phyloP scores from a whole-genome alignment of 2,329 filamentous ascomycete genomes.

The Colletotrichum cereale region DNA sequence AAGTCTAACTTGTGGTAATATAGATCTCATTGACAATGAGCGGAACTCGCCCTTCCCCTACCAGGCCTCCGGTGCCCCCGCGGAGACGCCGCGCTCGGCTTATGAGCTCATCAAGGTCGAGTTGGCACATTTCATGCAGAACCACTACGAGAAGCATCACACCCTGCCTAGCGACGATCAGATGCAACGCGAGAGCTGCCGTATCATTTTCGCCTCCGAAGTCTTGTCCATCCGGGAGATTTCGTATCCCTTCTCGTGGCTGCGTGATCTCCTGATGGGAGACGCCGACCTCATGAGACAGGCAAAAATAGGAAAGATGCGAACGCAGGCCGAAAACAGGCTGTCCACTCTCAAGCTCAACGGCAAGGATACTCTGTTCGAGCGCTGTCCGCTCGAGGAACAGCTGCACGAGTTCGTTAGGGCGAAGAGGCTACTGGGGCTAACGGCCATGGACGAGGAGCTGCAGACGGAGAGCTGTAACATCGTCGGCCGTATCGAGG shows the following conservation, averaged over 20 bases:
- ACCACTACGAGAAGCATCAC: slow-evolving; percentile 57
- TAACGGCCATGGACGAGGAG: slow-evolving; percentile 71
- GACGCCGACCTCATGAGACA: slow-evolving; percentile 56
- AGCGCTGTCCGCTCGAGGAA: slow-evolving; percentile 67
- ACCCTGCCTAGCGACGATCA: slow-evolving; percentile 62
- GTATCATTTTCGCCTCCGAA: slow-evolving; percentile 69
- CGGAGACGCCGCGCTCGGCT: slow-evolving; percentile 65
- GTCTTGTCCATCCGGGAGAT: slow-evolving; percentile 56
- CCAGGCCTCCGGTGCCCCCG: slow-evolving; percentile 58
- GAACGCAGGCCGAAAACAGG: slow-evolving; percentile 60
- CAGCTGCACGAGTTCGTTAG: slow-evolving; percentile 67
- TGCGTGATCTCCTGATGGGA: slow-evolving; percentile 70
- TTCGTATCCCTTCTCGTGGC: slow-evolving; percentile 61
- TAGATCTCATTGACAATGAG: slow-evolving; percentile 75
- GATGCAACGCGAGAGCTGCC: slow-evolving; percentile 69
- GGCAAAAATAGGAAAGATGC: slow-evolving; percentile 63
- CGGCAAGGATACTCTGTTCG: slow-evolving; percentile 69
- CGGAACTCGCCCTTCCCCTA: slow-evolving; percentile 68
- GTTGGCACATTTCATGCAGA: slow-evolving; percentile 64
- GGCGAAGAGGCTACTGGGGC: slow-evolving; percentile 64
- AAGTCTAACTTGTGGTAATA: slow-evolving; percentile 55
- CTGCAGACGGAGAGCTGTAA: slow-evolving; percentile 70
- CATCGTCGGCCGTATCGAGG: slow-evolving; percentile 69
- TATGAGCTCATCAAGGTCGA: slow-evolving; percentile 73
- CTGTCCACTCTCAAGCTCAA: slow-evolving; percentile 66